Conservation (phyloP, 345 rosid species). For the Microcos paniculata region DNA sequence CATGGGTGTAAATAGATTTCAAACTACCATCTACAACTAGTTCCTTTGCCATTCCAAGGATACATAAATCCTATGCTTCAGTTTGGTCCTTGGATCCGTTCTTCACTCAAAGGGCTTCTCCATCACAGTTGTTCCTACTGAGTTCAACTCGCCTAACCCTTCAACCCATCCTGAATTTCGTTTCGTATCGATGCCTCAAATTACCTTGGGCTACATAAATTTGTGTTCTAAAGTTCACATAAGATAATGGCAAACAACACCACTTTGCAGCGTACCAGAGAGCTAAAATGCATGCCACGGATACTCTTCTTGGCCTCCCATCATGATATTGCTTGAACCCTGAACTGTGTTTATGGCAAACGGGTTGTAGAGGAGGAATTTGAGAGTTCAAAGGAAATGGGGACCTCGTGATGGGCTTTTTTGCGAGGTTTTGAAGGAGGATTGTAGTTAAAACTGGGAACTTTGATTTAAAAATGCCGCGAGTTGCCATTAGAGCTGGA, state of each 20-base stretch:
- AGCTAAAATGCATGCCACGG: no score
- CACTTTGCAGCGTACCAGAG: no score
- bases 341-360: constrained; percentile 15
- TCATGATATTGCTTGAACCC: constrained; percentile 66
- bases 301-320: constrained; percentile 96
- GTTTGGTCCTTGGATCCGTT: constrained; percentile 48
- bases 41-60: constrained; percentile 64
- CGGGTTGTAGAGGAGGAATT: constrained; percentile 1
- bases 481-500: constrained; percentile 37
- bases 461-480: constrained; percentile 49
- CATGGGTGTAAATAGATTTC: no score
- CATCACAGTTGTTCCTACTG: constrained; percentile 48
- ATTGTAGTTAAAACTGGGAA: constrained; percentile 29
- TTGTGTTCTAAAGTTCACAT: no score
- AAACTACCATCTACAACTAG: no score
- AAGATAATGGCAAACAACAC: no score
- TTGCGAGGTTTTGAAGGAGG: constrained; percentile 34
- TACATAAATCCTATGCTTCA: constrained; percentile 76
- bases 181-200: constrained; percentile 31
- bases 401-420: constrained; percentile 13
- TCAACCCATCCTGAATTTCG: constrained; percentile 34
- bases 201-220: no score
- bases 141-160: constrained; percentile 38
- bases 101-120: constrained; percentile 60
- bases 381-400: constrained; percentile 25